Evolutionary conservation across 2,329 filamentous ascomycete genomes (phyloP).

Genomic region (Alternaria triticimaculans): DNA sequence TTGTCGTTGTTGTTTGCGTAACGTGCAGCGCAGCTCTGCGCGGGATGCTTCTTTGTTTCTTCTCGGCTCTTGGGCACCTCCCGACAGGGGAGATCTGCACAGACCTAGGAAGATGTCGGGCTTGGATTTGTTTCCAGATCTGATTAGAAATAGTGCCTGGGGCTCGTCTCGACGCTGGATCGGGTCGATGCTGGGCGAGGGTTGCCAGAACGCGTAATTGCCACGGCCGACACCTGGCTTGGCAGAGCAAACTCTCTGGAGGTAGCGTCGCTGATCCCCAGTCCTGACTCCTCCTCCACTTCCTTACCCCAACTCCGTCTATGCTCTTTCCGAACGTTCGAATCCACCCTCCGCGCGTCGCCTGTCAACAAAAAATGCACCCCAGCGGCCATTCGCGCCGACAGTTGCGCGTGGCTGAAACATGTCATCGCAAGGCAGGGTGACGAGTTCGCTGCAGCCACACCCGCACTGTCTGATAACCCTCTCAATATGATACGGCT

Average conservation of each 20-base stretch:
- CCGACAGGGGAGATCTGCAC: constrained; percentile 16
- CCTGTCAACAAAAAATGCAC: neutral
- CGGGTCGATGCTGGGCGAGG: constrained; percentile 2
- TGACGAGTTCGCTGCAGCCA: constrained; percentile 4
- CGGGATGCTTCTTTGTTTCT: constrained; percentile 7
- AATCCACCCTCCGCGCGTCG: constrained; percentile 6
- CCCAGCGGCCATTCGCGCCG: neutral
- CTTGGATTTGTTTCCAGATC: constrained; percentile 8
- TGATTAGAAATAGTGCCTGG: constrained; percentile 5
- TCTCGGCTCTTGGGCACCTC: constrained; percentile 7
- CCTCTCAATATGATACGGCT: neutral
- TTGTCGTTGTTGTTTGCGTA: neutral
- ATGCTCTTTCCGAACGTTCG: constrained; percentile 2
- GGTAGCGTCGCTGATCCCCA: constrained; percentile 17
- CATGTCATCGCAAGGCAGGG: constrained; percentile 5
- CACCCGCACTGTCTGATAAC: neutral
- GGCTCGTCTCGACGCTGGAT: constrained; percentile 14
- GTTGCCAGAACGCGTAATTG: constrained; percentile 10
- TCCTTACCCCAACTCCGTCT: constrained; percentile 4
- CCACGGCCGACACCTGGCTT: constrained; percentile 3
- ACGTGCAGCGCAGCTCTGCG: neutral
- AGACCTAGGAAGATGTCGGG: constrained; percentile 13
- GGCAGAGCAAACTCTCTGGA: constrained; percentile 9
- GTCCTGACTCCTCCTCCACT: constrained; percentile 1
- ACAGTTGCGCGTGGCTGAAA: neutral